Evolutionary conservation across 768 basidiomycete species (phyloP).

Genomic region (Mycena latifolia): DNA sequence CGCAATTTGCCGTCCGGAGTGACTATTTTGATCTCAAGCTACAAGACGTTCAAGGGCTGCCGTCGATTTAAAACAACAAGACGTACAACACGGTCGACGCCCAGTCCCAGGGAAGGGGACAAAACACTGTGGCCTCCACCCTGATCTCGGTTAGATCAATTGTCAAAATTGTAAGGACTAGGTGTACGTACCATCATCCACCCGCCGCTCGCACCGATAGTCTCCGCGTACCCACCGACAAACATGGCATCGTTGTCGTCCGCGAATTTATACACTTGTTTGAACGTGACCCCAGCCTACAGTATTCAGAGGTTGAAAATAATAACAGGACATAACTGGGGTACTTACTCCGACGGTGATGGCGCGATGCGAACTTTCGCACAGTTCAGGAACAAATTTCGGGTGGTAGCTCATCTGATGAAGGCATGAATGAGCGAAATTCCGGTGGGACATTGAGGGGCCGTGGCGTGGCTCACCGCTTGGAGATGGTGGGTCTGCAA

Average conservation of each 20-base stretch:
- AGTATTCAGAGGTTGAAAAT: background rate
- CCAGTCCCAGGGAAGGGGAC: slow-evolving; percentile 46
- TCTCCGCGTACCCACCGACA: slow-evolving; percentile 36
- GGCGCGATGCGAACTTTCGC: slow-evolving; percentile 5
- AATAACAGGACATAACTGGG: background rate
- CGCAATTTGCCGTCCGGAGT: no score
- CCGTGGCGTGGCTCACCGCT: slow-evolving; percentile 20
- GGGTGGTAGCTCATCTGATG: slow-evolving; percentile 11
- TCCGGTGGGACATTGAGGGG: no score
- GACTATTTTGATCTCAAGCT: slow-evolving; percentile 53
- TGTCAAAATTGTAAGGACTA: background rate
- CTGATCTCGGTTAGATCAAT: slow-evolving; percentile 12
- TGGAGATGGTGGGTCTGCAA: slow-evolving; percentile 29
- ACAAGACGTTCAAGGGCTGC: background rate
- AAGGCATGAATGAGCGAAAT: background rate
- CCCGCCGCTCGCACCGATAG: slow-evolving; percentile 49
- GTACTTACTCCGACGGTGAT: slow-evolving; percentile 27
- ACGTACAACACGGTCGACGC: slow-evolving; percentile 43
- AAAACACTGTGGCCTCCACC: slow-evolving; percentile 52
- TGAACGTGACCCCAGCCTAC: slow-evolving; percentile 31
- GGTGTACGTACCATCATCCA: slow-evolving; percentile 40
- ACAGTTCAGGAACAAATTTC: slow-evolving; percentile 14
- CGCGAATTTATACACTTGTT: slow-evolving; percentile 35
- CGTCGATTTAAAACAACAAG: background rate
- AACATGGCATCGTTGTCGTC: slow-evolving; percentile 34